Base-by-base conservation (phyloP, 2,329 filamentous ascomycete species). In the Fusarium longipes region DNA sequence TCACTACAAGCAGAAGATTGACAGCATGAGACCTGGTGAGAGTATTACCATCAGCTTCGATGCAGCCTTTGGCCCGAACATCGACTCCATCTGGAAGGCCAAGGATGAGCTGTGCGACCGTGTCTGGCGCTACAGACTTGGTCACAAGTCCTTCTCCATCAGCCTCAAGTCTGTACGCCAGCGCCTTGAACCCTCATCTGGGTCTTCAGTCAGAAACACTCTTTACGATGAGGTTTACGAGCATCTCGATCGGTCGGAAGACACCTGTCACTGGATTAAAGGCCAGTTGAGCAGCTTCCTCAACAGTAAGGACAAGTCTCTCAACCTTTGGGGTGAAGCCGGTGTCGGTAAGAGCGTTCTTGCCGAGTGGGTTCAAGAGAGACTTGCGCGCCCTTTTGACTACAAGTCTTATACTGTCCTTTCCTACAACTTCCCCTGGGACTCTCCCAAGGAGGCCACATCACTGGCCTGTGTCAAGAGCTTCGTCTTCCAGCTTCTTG, bases 181-280 rank as follows among this genome's bases (percentile, higher is more conserved):
- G 15, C 74, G 74, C n/a, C 70, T 81, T 2, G 74, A 75, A 29
- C 70, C 74, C 3, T 71, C 70, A 2, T 63, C 70, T 14, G 74
- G 63, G 27, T 72, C 73, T 3, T 71, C 73, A 1, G 70, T 80
- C 8, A 59, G 70, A 42, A 72, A 60, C 40, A 62, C 59, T 5
- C 30, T 73, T 1, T 80, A 80, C 20, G 76, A 76, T 8, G 76
- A 79, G 42, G 74, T 80, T 6, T 68, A 75, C 5, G 78, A 80
- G 40, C 78, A 76, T 45, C 74, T 78, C 17, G 73, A 77, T 33
- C 75, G 78, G 1, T 75, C 78, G 1, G 78, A 81, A 27, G 79
- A 78, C 42, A 80, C 79, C 1, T 81, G 79, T 57, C 73, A 77
- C 35, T 81, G 79, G 79, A 70, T 81, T 43, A 75, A 77, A 58